Evolutionary conservation across 108 stramenopile genomes (phyloP), one percentile per base, ranked within the genome.

Genomic region (Nannochloropsis salina): DNA sequence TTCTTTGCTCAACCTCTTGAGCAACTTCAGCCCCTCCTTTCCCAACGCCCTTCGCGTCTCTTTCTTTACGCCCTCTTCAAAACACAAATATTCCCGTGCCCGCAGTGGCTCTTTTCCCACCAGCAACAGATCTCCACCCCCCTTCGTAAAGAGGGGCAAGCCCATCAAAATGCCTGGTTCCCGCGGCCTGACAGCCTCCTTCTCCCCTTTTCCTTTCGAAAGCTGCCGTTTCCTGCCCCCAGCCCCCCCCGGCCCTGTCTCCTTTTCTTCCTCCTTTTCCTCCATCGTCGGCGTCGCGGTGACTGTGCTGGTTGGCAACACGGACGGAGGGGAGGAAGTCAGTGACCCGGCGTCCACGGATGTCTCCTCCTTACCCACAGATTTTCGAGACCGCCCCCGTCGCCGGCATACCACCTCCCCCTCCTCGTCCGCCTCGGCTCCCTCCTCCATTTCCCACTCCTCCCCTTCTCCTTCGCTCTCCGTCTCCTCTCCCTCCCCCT

Each of bases 21-120:
- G 61, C 61, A 74, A n/a, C 61, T n/a, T 4, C n/a, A 74, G 2
- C 0, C 61, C 61, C 61, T 74, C 61, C 61, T 8, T 74, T 1
- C 61, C 61, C 61, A 74, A 74, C 61, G 61, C 61, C 61, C 61
- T 74, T n/a, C n/a, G 15, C 61, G 61, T 74, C 61, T 51, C 47
- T 15, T 51, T 0, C 47, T 51, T 51, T 15, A 51, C 47, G 12
- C 47, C 47, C 47, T 51, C 12, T 15, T 51, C 47, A 15, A 51
- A 51, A 51, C 47, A 51, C 47, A 12, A 15, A 51, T 51, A 51
- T 51, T 51, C 47, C 47, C 61, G 61, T 74, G 61, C 61, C 8
- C 61, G 15, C 61, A 74, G 0, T n/a, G 61, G 61, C 6, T 74
- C 2, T n/a, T 74, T 74, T 2, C 61, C 61, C 3, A 74, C 20